These are phyloP conservation scores for Penicillium coffeae DNA, from an alignment of 495 filamentous ascomycete species.

Conservation along the genomic window DNA sequence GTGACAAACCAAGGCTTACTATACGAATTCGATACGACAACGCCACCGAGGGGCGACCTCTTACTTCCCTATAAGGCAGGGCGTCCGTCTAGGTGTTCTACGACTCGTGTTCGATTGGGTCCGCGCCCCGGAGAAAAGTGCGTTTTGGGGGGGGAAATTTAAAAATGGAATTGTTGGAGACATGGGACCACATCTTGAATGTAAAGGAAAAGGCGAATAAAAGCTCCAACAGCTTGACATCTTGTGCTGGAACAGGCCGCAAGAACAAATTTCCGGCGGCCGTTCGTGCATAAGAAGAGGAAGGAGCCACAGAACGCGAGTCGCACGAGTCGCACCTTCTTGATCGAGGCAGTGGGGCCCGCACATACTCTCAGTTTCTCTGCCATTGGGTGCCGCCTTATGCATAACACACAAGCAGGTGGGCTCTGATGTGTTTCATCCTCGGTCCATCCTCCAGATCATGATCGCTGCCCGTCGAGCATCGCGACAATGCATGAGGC, in stretches of 20 bases:
- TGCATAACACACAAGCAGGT: slow-evolving; percentile 18
- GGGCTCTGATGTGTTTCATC: too few relatives aligned
- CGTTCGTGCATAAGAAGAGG: too few relatives aligned
- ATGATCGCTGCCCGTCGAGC: slow-evolving; percentile 27
- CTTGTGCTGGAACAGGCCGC: too few relatives aligned
- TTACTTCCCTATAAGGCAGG: slow-evolving; percentile 2
- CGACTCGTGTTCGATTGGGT: background rate
- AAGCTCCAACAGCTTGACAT: too few relatives aligned
- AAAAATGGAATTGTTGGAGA: background rate
- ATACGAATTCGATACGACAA: slow-evolving; percentile 8
- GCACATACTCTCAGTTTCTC: too few relatives aligned
- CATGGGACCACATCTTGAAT: too few relatives aligned
- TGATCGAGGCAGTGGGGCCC: slow-evolving; percentile 15
- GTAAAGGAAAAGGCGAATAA: background rate
- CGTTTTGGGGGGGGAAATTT: background rate
- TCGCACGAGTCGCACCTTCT: slow-evolving; percentile 20
- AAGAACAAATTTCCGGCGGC: too few relatives aligned
- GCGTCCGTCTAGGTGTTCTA: slow-evolving; percentile 1
- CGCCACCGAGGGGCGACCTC: slow-evolving; percentile 5
- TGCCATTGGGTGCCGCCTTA: slow-evolving; percentile 1
- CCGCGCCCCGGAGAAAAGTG: background rate
- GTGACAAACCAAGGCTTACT: too few relatives aligned
- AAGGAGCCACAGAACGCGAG: background rate
- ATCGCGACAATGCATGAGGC: slow-evolving; percentile 32
- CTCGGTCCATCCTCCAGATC: too few relatives aligned